Conservation (phyloP, 352 stramenopile genomes). For the Phytophthora meadii region DNA sequence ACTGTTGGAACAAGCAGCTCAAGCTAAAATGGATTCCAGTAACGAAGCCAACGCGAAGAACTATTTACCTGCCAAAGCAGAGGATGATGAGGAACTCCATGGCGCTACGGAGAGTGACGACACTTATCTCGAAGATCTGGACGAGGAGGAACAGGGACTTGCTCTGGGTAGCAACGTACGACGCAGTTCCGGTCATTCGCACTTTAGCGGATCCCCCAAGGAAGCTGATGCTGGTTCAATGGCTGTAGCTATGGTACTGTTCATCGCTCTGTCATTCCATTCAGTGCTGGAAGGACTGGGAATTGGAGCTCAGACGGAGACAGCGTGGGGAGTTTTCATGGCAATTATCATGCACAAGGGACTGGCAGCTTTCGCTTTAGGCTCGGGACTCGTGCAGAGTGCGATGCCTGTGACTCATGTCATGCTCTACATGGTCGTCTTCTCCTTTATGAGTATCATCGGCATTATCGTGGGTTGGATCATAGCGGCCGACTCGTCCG, state of each 20-base stretch:
- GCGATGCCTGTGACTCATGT: conserved; percentile 53
- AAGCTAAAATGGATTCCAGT: conserved; percentile 41
- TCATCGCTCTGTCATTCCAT: conserved; percentile 83
- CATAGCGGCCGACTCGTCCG: conserved; percentile 63
- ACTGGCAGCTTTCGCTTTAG: conserved; percentile 74
- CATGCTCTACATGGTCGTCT: conserved; percentile 70
- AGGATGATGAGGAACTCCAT: conserved; percentile 47
- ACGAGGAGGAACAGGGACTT: conserved; percentile 37
- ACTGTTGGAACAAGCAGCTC: conserved; percentile 71
- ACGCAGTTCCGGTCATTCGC: conserved; percentile 37
- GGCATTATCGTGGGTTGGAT: conserved; percentile 69
- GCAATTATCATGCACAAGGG: conserved; percentile 86
- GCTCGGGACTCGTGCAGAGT: conserved; percentile 73
- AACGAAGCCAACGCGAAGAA: background rate
- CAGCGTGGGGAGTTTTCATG: conserved; percentile 80
- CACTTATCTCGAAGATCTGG: conserved; percentile 55
- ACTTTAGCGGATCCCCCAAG: conserved; percentile 27
- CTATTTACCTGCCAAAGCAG: conserved; percentile 38
- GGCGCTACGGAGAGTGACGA: conserved; percentile 50
- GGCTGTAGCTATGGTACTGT: conserved; percentile 75
- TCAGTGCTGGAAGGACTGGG: conserved; percentile 81
- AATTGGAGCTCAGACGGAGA: conserved; percentile 72
- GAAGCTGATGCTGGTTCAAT: conserved; percentile 39
- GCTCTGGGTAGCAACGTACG: conserved; percentile 14
- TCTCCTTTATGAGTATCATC: conserved; percentile 68